Percentiles rank a stretch among this genome's conserved stretches.
Evolutionary conservation across 352 stramenopile species (phyloP).

Genomic region (Globisporangium alternatum): DNA sequence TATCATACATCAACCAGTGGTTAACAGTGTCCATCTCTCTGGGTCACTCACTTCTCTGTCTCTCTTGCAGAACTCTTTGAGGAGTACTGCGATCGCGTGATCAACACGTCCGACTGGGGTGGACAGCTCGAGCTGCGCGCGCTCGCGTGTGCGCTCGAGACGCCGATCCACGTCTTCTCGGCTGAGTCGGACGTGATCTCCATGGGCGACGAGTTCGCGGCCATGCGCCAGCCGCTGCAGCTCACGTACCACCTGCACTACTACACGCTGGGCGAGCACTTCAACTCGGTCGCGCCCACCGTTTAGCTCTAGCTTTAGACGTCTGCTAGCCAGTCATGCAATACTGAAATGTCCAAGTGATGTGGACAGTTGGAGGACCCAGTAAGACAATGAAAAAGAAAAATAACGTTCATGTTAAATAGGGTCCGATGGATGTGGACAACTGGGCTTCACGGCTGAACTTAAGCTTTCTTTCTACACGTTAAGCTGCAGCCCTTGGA

Average conservation of each 20-base stretch:
- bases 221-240: slow-evolving; percentile 73
- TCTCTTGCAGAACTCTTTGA: slow-evolving; percentile 64
- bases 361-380: neutral
- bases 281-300: slow-evolving; percentile 91
- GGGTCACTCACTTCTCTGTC: neutral
- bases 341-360: neutral
- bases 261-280: slow-evolving; percentile 98
- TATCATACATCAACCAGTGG: neutral
- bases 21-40: neutral
- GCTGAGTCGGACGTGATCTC: slow-evolving; percentile 82
- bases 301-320: neutral
- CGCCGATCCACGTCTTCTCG: slow-evolving; percentile 92
- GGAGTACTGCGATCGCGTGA: slow-evolving; percentile 91
- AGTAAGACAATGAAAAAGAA: neutral
- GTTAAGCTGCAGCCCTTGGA: slow-evolving; percentile 34
- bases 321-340: neutral
- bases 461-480: neutral
- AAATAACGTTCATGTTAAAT: slow-evolving; percentile 12
- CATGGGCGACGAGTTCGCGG: slow-evolving; percentile 86
- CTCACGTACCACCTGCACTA: slow-evolving; percentile 97
- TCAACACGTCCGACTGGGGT: slow-evolving; percentile 93
- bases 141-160: slow-evolving; percentile 80
- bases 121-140: slow-evolving; percentile 96
- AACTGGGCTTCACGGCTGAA: too few relatives aligned
- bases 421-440: slow-evolving; percentile 9